Base-by-base conservation (phyloP, 1,284 basidiomycete genomes). In the Rhodotorula sp. region DNA sequence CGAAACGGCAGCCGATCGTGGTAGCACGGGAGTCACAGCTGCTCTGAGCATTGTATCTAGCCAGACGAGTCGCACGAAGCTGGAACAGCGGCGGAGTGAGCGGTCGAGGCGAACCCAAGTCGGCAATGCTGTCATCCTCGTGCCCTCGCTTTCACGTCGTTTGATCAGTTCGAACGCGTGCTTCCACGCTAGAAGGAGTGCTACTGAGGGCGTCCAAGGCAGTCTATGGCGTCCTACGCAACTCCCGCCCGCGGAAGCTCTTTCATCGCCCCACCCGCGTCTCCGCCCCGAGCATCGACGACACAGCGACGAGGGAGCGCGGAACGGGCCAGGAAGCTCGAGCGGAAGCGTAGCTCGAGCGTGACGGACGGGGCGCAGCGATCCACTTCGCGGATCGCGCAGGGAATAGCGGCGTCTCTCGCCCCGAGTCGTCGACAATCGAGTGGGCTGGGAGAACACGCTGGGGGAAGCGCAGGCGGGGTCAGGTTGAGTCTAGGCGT, bases 361-460 rank as follows among this genome's bases (percentile, higher is more conserved):
- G 8, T 47, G 39, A 17, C 19, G 29, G 46, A 59, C 0, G 29
- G 44, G 1, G n/a, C 11, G 8, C 36, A n/a, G 6, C 36, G 24
- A 13, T 56, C 55, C 24, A 56, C 27, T n/a, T 36, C 55, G 15
- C 55, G 55, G n/a, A n/a, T 56, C n/a, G 36, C 36, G 9, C 55
- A 34, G 19, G 36, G 36, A n/a, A 36, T 56, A 32, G 53, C 48
- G 24, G 48, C 48, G n/a, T 22, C 10, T 20, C 10, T 22, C 32
- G 34, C 64, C n/a, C 54, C 52, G 49, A 60, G 48, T 52, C 64
- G 32, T 20, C 44, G 64, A 3, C 22, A 52, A 32, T 66, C 64
- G 3, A 65, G 64, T 39, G 63, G 29, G 34, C 30, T 10, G 30
- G 20, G 34, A 57, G 22, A 30, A 44, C 24, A 24, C 5, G n/a